Percentiles rank a stretch among this genome's conserved stretches.
These are phyloP conservation scores for Malus hybrid DNA, from an alignment of 331 rosid genomes.

Conservation along the genomic window DNA sequence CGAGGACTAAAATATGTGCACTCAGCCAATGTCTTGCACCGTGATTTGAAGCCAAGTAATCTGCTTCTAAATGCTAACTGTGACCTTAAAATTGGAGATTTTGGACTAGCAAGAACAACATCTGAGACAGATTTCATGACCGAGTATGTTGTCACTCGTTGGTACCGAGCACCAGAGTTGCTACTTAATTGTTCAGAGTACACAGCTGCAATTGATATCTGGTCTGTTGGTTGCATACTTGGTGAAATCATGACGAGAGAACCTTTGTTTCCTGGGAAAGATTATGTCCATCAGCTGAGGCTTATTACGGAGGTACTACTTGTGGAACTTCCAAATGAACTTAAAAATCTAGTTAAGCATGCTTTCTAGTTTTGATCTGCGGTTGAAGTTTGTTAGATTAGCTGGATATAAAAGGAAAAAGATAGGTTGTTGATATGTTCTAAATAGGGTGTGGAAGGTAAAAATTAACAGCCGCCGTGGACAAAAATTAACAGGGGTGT, in stretches of 20 bases:
- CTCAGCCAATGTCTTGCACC: slow-evolving; percentile 88
- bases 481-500: too few relatives aligned
- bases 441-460: too few relatives aligned
- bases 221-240: slow-evolving; percentile 98
- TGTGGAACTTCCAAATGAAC: slow-evolving; percentile 7
- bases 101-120: slow-evolving; percentile 93
- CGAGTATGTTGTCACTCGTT: slow-evolving; percentile 93
- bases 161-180: slow-evolving; percentile 98
- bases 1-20: slow-evolving; percentile 95
- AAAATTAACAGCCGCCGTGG: too few relatives aligned
- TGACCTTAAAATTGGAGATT: slow-evolving; percentile 91
- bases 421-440: not conserved
- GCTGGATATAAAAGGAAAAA: not conserved
- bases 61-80: slow-evolving; percentile 78
- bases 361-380: not conserved
- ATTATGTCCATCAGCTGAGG: slow-evolving; percentile 95
- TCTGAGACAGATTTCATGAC: slow-evolving; percentile 97
- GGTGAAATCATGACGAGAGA: slow-evolving; percentile 89
- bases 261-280: slow-evolving; percentile 95
- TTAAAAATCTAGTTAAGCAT: not conserved
- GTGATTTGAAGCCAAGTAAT: slow-evolving; percentile 97
- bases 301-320: slow-evolving; percentile 81
- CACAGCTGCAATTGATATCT: slow-evolving; percentile 94
- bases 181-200: slow-evolving; percentile 94
- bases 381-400: not conserved